These are phyloP conservation scores for Podila clonocystis DNA, from an alignment of 192 early-diverging fungal species.

Conservation along the genomic window DNA sequence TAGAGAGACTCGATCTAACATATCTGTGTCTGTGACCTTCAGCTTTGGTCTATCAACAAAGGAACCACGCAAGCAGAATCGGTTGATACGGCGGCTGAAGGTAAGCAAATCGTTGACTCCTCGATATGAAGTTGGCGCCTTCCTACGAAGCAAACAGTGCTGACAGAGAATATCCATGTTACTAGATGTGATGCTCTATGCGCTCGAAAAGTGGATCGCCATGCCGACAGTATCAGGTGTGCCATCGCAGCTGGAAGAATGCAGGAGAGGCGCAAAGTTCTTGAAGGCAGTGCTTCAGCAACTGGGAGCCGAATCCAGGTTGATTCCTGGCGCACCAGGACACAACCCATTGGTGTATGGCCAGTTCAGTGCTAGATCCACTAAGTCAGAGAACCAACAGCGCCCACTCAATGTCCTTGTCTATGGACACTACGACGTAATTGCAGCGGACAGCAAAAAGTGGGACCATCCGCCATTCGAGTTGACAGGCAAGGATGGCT, in stretches of 20 bases:
- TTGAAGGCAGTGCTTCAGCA: slow-evolving; percentile 72
- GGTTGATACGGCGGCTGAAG: slow-evolving; percentile 33
- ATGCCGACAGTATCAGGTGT: slow-evolving; percentile 76
- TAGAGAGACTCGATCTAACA: not conserved
- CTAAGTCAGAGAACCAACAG: not conserved
- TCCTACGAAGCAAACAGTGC: no score
- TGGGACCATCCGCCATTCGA: slow-evolving; percentile 77
- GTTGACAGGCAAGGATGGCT: slow-evolving; percentile 72
- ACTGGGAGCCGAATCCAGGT: slow-evolving; percentile 69
- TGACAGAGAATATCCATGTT: not conserved
- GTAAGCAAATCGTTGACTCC: not conserved
- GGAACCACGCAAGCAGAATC: slow-evolving; percentile 22
- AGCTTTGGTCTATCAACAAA: slow-evolving; percentile 38
- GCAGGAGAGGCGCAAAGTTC: slow-evolving; percentile 76
- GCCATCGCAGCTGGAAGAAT: slow-evolving; percentile 74
- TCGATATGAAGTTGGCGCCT: not conserved
- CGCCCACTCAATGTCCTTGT: slow-evolving; percentile 63
- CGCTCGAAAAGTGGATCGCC: slow-evolving; percentile 74
- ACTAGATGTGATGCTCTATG: slow-evolving; percentile 65
- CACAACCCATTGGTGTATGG: slow-evolving; percentile 80
- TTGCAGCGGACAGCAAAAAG: slow-evolving; percentile 71
- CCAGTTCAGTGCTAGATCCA: slow-evolving; percentile 33
- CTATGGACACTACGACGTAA: slow-evolving; percentile 88
- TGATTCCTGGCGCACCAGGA: slow-evolving; percentile 68
- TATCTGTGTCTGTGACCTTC: not conserved